Evolutionary conservation across 2,329 filamentous ascomycete genomes (phyloP).

Genomic region (Ophiosphaerella korrae): DNA sequence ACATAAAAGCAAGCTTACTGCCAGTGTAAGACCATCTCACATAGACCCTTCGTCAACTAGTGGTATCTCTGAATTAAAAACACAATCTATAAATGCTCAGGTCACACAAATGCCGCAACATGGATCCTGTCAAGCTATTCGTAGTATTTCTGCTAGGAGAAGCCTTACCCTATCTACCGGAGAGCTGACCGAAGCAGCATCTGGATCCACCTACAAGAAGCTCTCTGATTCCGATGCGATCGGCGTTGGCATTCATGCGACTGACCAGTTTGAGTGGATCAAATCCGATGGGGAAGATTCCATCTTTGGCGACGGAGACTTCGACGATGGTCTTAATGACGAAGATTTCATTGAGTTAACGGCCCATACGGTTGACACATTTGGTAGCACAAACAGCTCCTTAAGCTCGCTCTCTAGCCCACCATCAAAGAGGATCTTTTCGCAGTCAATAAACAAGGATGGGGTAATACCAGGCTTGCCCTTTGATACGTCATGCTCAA

Average conservation of each 20-base stretch:
- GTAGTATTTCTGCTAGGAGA: not conserved
- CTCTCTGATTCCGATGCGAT: not conserved
- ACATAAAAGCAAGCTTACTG: too few species aligned
- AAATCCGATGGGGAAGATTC: not conserved
- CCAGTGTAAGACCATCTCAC: too few species aligned
- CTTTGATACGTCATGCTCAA: not conserved
- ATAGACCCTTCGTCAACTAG: too few species aligned
- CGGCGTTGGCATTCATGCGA: not conserved
- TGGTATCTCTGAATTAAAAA: not conserved
- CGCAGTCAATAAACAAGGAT: too few species aligned
- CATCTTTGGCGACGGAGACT: constrained; percentile 13
- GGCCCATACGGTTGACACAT: constrained; percentile 1
- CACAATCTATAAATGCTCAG: too few species aligned
- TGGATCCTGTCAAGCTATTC: not conserved
- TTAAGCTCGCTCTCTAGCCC: constrained; percentile 3
- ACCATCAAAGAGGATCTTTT: not conserved
- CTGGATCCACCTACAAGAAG: not conserved
- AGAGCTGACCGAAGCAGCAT: not conserved
- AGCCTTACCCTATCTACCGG: not conserved
- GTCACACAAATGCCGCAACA: not conserved
- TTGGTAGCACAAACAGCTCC: not conserved
- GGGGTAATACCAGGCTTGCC: not conserved
- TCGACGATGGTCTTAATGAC: constrained; percentile 30
- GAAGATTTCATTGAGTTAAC: constrained; percentile 27
- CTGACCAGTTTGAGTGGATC: not conserved